phyloP scores from a whole-genome alignment of 1,284 basidiomycete genomes.

The Marasmius sp. region DNA sequence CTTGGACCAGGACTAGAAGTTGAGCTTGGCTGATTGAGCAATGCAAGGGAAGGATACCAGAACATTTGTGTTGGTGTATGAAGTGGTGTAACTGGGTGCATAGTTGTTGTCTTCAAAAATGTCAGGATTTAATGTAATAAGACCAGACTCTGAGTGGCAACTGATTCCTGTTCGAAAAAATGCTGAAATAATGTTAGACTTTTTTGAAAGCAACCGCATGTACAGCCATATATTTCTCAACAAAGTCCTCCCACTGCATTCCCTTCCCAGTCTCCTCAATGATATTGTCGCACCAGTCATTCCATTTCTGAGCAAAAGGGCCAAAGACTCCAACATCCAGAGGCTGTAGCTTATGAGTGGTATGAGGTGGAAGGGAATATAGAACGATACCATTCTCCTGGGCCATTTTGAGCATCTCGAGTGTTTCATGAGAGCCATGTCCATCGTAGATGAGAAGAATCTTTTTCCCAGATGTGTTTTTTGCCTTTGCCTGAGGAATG shows the following conservation, averaged over 20 bases:
- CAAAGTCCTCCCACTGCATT: neutral
- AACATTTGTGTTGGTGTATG: neutral
- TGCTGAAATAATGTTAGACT: neutral
- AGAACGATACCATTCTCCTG: slow-evolving; percentile 28
- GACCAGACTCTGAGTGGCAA: too few relatives aligned
- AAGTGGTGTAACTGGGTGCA: neutral
- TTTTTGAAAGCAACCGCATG: neutral
- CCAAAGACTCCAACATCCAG: slow-evolving; percentile 38
- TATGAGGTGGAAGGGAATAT: slow-evolving; percentile 36
- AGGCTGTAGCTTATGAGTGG: slow-evolving; percentile 37
- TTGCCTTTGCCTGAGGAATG: slow-evolving; percentile 24
- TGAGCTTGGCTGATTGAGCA: neutral
- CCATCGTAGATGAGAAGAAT: slow-evolving; percentile 20
- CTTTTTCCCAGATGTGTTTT: slow-evolving; percentile 11
- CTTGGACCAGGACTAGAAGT: neutral
- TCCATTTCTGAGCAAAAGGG: slow-evolving; percentile 20
- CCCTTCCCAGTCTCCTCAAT: neutral
- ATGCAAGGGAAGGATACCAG: neutral
- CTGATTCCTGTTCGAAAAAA: neutral
- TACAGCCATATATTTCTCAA: neutral
- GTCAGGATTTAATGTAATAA: neutral
- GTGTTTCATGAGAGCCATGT: slow-evolving; percentile 32
- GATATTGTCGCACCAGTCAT: neutral
- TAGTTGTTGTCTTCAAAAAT: neutral
- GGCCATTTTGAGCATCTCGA: slow-evolving; percentile 22